Evolutionary conservation across 257 asterid genomes (phyloP).

Genomic region (Solanum virginianum): DNA sequence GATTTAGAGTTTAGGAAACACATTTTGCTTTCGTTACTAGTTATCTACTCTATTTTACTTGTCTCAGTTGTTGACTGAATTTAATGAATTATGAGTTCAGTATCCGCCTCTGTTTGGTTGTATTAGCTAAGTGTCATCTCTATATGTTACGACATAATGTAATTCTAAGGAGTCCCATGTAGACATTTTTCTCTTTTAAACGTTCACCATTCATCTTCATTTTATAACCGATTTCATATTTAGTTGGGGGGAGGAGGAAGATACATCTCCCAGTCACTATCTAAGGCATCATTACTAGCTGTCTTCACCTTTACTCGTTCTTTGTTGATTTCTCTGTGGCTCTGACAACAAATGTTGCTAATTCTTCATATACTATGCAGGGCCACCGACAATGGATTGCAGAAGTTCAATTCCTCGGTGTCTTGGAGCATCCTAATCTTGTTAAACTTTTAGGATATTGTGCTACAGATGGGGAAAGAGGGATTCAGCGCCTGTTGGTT

Average conservation of each 20-base stretch:
- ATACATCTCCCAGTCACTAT: not conserved
- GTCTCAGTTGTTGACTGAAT: not conserved
- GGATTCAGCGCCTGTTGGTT: constrained; percentile 73
- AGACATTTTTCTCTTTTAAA: not conserved
- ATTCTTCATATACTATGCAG: constrained; percentile 19
- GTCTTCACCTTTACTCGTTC: not conserved
- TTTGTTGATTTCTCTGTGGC: not conserved
- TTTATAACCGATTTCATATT: not conserved
- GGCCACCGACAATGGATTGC: constrained; percentile 95
- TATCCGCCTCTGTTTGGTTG: not conserved
- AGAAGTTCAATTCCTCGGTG: constrained; percentile 90
- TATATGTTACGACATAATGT: not conserved
- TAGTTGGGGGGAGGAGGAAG: not conserved
- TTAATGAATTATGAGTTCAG: not conserved
- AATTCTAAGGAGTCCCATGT: not conserved
- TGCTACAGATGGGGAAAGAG: constrained; percentile 78
- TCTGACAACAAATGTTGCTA: not conserved
- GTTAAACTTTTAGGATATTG: constrained; percentile 92
- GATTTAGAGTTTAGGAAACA: not conserved
- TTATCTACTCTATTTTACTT: not conserved
- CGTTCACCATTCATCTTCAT: not conserved
- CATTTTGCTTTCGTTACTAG: not conserved
- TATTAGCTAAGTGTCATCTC: not conserved
- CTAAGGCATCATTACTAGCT: not conserved
- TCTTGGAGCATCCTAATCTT: constrained; percentile 69